These are phyloP conservation scores for Hypomyces perniciosus DNA, from an alignment of 2,329 filamentous ascomycete genomes.

Conservation along the genomic window DNA sequence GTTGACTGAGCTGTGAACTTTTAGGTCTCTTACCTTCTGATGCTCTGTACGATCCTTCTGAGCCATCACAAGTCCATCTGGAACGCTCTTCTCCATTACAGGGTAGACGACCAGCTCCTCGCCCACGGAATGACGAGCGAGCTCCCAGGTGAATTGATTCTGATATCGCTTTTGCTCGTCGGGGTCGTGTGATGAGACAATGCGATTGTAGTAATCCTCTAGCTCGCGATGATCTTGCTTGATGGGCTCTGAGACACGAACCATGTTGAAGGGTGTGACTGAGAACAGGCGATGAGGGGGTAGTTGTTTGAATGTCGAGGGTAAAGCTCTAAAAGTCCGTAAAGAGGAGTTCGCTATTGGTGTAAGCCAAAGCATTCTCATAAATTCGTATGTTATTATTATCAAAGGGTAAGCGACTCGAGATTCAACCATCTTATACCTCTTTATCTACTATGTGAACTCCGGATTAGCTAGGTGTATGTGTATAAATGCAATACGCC, in stretches of 20 bases:
- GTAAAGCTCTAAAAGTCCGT: too few species aligned
- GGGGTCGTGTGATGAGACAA: constrained; percentile 28
- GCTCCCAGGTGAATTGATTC: constrained; percentile 43
- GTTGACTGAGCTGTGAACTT: background rate
- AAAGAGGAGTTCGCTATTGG: too few species aligned
- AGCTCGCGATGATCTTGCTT: constrained; percentile 24
- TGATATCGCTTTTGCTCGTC: constrained; percentile 34
- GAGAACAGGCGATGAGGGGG: background rate
- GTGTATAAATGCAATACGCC: too few species aligned
- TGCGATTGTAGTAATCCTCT: constrained; percentile 33
- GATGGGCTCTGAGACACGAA: constrained; percentile 20
- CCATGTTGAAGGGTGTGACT: background rate
- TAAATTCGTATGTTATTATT: too few species aligned
- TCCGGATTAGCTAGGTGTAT: too few species aligned
- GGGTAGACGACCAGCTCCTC: constrained; percentile 49
- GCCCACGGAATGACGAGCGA: constrained; percentile 40
- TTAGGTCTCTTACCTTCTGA: constrained; percentile 28
- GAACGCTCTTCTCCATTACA: constrained; percentile 42
- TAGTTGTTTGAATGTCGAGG: too few species aligned
- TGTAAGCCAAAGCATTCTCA: too few species aligned
- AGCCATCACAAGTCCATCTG: constrained; percentile 35
- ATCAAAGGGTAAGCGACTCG: too few species aligned
- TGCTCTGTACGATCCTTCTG: constrained; percentile 44
- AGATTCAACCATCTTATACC: too few species aligned
- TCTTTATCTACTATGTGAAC: too few species aligned